A percentile compares a stretch with the other conserved stretches of the same genome.
phyloP scores from a whole-genome alignment of 2,329 filamentous ascomycete species.

The Bisporella sp. region DNA sequence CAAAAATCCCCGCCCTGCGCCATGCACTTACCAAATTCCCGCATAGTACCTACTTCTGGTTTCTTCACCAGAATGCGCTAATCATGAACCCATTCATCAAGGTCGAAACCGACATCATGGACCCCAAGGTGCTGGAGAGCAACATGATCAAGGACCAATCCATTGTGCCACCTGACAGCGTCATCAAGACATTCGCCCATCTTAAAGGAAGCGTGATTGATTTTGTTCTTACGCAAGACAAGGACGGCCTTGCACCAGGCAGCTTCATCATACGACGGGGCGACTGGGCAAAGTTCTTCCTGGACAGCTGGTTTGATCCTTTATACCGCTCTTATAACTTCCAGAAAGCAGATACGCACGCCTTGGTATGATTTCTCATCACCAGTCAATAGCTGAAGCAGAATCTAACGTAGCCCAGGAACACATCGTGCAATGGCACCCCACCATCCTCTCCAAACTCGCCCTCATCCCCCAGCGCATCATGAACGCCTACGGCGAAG shows the following conservation, averaged over 20 bases:
- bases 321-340: conserved; percentile 94
- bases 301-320: conserved; percentile 95
- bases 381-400: neutral
- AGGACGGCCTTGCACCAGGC: conserved; percentile 65
- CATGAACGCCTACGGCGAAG: conserved; percentile 68
- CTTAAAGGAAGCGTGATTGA: conserved; percentile 73
- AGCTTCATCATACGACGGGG: conserved; percentile 78
- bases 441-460: conserved; percentile 84
- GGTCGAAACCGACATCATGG: conserved; percentile 66
- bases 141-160: conserved; percentile 80
- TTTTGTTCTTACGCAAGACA: conserved; percentile 78
- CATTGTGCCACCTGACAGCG: conserved; percentile 89
- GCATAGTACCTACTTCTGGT: conserved; percentile 76
- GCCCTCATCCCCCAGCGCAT: conserved; percentile 81
- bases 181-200: conserved; percentile 89
- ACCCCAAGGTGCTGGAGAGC: conserved; percentile 58
- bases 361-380: conserved; percentile 55
- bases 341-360: conserved; percentile 87
- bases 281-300: conserved; percentile 86
- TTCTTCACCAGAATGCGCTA: conserved; percentile 74
- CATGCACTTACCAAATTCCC: conserved; percentile 81
- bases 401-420: conserved; percentile 45
- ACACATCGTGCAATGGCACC: conserved; percentile 92
- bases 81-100: conserved; percentile 77
- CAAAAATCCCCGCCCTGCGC: conserved; percentile 75